Conservation (phyloP, 2,329 filamentous ascomycete genomes). For the Macrophomina pseudophaseolina region DNA sequence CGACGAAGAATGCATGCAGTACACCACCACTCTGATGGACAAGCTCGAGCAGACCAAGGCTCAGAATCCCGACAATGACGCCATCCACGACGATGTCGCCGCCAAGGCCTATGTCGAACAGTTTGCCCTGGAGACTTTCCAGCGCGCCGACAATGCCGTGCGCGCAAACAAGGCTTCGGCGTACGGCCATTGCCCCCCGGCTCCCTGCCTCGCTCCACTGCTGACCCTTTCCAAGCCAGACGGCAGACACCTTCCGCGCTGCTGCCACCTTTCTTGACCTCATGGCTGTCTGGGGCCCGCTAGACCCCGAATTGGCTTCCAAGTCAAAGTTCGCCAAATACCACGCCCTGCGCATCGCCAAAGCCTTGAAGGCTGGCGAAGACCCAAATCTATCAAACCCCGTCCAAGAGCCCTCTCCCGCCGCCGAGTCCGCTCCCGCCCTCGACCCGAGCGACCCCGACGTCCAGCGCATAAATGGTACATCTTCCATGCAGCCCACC, state of each 20-base stretch:
- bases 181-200: conserved; percentile 48
- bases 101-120: conserved; percentile 93
- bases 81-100: conserved; percentile 81
- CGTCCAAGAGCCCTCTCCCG: conserved; percentile 56
- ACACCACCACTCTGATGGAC: conserved; percentile 86
- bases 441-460: conserved; percentile 71
- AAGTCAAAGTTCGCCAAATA: conserved; percentile 98
- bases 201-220: background rate
- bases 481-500: conserved; percentile 52
- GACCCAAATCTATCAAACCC: conserved; percentile 95
- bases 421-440: conserved; percentile 52
- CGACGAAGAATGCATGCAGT: conserved; percentile 78
- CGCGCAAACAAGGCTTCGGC: conserved; percentile 81
- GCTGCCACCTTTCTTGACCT: conserved; percentile 92
- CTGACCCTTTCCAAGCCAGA: conserved; percentile 65
- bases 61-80: conserved; percentile 77
- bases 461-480: conserved; percentile 59
- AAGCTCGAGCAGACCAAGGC: conserved; percentile 83
- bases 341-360: conserved; percentile 88
- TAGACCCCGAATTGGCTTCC: conserved; percentile 75
- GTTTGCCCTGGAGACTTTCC: conserved; percentile 88
- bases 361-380: conserved; percentile 85
- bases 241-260: conserved; percentile 90
- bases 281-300: conserved; percentile 78
- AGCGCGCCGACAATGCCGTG: conserved; percentile 80